These are phyloP conservation scores for Claviceps sp. DNA, from an alignment of 2,329 filamentous ascomycete genomes.

Conservation along the genomic window DNA sequence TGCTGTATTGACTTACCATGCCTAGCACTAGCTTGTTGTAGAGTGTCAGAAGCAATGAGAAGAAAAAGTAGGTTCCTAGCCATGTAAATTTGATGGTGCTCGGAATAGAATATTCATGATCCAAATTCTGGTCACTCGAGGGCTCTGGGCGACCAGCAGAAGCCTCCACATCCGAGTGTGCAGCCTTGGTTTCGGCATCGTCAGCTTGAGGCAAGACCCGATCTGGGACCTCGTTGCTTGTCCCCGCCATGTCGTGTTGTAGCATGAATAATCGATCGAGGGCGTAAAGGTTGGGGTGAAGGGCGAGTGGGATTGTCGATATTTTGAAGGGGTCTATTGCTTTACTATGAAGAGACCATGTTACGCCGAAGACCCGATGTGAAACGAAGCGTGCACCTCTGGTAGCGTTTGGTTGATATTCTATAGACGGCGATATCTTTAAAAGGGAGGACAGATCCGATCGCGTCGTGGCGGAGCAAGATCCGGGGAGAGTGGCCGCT, in stretches of 20 bases:
- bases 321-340: background rate
- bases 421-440: background rate
- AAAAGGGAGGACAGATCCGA: background rate
- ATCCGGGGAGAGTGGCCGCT: background rate
- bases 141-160: slow-evolving; percentile 15
- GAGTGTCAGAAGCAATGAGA: slow-evolving; percentile 35
- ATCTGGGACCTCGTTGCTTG: slow-evolving; percentile 18
- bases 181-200: slow-evolving; percentile 16
- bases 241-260: slow-evolving; percentile 19
- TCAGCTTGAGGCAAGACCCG: slow-evolving; percentile 19
- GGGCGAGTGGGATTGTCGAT: background rate
- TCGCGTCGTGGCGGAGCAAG: slow-evolving; percentile 2
- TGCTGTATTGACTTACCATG: slow-evolving; percentile 23
- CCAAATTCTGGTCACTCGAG: slow-evolving; percentile 22
- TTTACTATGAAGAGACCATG: slow-evolving; percentile 3
- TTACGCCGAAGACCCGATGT: background rate
- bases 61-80: slow-evolving; percentile 38
- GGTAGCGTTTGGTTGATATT: background rate
- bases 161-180: slow-evolving; percentile 20
- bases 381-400: background rate
- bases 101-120: slow-evolving; percentile 31
- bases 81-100: slow-evolving; percentile 34
- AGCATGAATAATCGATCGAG: background rate
- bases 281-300: background rate
- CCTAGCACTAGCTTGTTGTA: slow-evolving; percentile 47